Conservation (phyloP, 345 rosid species). For the Hibiscus mutabilis region DNA sequence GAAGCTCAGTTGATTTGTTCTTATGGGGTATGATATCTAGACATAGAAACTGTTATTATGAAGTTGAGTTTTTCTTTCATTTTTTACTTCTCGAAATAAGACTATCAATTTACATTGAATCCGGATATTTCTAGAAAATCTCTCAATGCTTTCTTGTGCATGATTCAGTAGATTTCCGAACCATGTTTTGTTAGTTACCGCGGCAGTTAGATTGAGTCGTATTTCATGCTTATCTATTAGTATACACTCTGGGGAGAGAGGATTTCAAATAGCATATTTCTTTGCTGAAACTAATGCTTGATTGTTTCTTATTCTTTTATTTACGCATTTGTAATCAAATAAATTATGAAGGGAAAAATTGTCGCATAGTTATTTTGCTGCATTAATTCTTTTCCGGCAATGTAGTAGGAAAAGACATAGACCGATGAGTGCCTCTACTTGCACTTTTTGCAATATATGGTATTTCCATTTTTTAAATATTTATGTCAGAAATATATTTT, state of each 20-base stretch:
- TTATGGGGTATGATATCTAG: conserved; percentile 9
- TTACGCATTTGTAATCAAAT: too few species aligned
- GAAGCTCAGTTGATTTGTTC: conserved; percentile 37
- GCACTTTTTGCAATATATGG: background rate
- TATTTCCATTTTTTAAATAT: too few species aligned
- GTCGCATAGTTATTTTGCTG: background rate
- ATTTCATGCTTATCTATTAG: background rate
- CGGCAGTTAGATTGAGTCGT: background rate
- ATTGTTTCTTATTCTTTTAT: background rate
- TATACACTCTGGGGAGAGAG: too few species aligned
- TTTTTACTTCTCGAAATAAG: conserved; percentile 22
- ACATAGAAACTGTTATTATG: background rate
- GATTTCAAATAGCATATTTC: background rate
- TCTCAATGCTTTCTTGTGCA: background rate
- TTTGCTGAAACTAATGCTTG: background rate
- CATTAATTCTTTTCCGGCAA: background rate
- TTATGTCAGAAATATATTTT: too few species aligned
- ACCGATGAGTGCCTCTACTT: background rate
- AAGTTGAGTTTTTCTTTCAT: conserved; percentile 5
- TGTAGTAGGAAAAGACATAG: background rate
- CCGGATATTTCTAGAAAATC: background rate
- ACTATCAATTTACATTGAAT: conserved; percentile 8
- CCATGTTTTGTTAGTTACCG: background rate
- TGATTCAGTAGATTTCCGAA: background rate
- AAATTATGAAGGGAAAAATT: too few species aligned